Percentiles rank a stretch among this genome's conserved stretches.
These are phyloP conservation scores for Moricandia arvensis DNA, from an alignment of 345 rosid genomes.

Conservation along the genomic window DNA sequence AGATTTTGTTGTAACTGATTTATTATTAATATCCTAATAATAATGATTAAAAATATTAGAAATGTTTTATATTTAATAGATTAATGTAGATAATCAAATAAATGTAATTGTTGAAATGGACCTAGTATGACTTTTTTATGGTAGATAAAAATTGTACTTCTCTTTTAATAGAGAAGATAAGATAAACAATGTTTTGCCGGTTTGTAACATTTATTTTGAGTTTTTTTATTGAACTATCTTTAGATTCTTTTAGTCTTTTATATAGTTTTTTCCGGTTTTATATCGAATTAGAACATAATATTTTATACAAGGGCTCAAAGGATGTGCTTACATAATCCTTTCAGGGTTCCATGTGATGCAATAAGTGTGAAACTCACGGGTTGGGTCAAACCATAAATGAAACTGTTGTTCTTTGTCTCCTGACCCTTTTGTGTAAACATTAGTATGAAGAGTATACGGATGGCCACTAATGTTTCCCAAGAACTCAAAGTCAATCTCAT, in stretches of 20 bases:
- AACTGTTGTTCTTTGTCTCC: conserved; percentile 35
- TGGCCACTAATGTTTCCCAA: conserved; percentile 38
- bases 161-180: no score
- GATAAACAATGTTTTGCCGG: neutral
- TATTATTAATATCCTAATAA: no score
- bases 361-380: conserved; percentile 32
- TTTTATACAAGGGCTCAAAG: neutral
- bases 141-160: no score
- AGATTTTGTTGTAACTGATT: no score
- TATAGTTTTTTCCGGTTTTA: neutral
- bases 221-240: neutral
- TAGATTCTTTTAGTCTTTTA: neutral
- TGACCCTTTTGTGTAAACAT: conserved; percentile 24
- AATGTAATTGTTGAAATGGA: no score
- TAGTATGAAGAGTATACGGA: conserved; percentile 30
- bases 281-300: neutral
- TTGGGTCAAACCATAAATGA: conserved; percentile 38
- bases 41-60: no score
- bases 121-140: no score
- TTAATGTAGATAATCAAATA: no score
- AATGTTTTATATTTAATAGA: no score
- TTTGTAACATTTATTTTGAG: neutral
- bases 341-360: conserved; percentile 38
- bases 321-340: conserved; percentile 24
- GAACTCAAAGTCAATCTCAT: conserved; percentile 43